phyloP scores from a whole-genome alignment of 371 early-diverging fungal species.

The Rhizopus arrhizus region DNA sequence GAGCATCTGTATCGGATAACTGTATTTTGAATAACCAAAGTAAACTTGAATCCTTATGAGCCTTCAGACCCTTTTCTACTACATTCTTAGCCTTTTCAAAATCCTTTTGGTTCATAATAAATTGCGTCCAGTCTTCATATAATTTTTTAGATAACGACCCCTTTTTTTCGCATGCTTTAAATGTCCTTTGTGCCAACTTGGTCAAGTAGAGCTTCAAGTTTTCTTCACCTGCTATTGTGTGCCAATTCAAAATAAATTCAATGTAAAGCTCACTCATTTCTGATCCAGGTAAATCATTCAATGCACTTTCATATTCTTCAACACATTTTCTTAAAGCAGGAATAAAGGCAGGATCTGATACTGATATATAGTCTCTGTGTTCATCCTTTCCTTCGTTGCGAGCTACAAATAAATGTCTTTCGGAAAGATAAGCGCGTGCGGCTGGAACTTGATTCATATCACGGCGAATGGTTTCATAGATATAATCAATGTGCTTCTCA shows the following conservation, averaged over 20 bases:
- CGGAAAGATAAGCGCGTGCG: slow-evolving; percentile 68
- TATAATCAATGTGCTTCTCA: slow-evolving; percentile 33
- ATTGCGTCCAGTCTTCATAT: slow-evolving; percentile 52
- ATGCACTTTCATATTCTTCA: slow-evolving; percentile 45
- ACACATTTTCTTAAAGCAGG: slow-evolving; percentile 59
- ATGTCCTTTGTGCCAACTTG: slow-evolving; percentile 49
- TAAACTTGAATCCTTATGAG: slow-evolving; percentile 39
- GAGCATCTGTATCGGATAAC: slow-evolving; percentile 19
- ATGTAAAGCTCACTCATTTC: slow-evolving; percentile 66
- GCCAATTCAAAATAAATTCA: slow-evolving; percentile 60
- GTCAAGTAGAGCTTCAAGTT: slow-evolving; percentile 63
- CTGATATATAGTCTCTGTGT: slow-evolving; percentile 20
- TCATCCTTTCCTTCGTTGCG: slow-evolving; percentile 39
- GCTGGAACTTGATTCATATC: slow-evolving; percentile 62
- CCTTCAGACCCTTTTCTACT: slow-evolving; percentile 40
- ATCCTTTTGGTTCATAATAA: slow-evolving; percentile 24
- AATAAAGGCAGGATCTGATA: slow-evolving; percentile 58
- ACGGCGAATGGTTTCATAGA: slow-evolving; percentile 60
- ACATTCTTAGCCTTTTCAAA: slow-evolving; percentile 31
- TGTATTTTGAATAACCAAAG: slow-evolving; percentile 50
- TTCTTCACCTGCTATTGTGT: slow-evolving; percentile 50
- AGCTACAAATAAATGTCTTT: slow-evolving; percentile 42
- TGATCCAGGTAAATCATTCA: slow-evolving; percentile 36
- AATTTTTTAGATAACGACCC: slow-evolving; percentile 42
- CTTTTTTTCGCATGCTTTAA: slow-evolving; percentile 45